These are phyloP conservation scores for Pichia sp. DNA, from an alignment of 1,139 yeast species.

Conservation along the genomic window DNA sequence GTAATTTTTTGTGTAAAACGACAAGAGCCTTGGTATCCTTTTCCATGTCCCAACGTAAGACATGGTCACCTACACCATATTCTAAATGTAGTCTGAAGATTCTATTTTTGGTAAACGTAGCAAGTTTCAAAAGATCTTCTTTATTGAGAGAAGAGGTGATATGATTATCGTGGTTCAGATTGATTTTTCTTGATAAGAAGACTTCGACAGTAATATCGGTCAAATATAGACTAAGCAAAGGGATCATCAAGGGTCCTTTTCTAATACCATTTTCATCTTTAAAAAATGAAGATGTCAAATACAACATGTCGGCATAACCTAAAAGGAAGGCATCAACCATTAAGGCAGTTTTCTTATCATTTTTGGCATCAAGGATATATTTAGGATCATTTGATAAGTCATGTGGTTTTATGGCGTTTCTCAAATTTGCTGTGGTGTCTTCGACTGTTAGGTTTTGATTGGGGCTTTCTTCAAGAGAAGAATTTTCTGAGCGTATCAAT, in stretches of 20 bases:
- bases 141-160: not conserved
- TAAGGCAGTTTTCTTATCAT: conserved; percentile 49
- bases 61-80: conserved; percentile 80
- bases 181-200: conserved; percentile 3
- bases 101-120: conserved; percentile 34
- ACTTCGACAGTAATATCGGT: conserved; percentile 44
- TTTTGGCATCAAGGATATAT: conserved; percentile 20
- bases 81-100: conserved; percentile 69
- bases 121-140: conserved; percentile 8
- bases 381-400: conserved; percentile 8
- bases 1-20: conserved; percentile 60
- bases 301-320: conserved; percentile 77
- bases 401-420: not conserved
- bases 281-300: conserved; percentile 70
- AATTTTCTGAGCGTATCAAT: not conserved
- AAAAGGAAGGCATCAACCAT: conserved; percentile 60
- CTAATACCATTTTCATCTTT: conserved; percentile 74
- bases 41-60: conserved; percentile 76
- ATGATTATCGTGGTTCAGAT: not conserved
- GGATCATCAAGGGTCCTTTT: conserved; percentile 76
- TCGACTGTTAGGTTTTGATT: not conserved
- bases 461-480: not conserved
- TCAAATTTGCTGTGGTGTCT: not conserved
- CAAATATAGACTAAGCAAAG: conserved; percentile 64
- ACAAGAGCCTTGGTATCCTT: conserved; percentile 70